Base-by-base conservation (phyloP, 2,329 filamentous ascomycete genomes). In the Neofusicoccum laricinum region DNA sequence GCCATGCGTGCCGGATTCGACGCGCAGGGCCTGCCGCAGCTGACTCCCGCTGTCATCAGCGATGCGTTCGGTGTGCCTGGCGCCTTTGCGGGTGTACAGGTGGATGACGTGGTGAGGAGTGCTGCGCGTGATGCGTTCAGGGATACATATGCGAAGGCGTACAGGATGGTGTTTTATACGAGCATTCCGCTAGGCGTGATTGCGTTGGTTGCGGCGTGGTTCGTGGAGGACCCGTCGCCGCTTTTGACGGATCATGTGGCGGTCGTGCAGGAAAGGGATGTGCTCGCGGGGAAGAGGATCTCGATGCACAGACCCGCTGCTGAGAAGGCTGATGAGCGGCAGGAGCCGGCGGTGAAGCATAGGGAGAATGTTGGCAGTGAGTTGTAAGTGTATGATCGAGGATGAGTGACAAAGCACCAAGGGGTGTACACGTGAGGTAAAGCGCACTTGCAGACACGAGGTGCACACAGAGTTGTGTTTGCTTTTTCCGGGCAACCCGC, bases 181-280 rank as follows among this genome's bases (percentile, higher is more conserved):
- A 68, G 67, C 1, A 72, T 73, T 45, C 71, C 70, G 0, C 71
- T 72, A 53, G 69, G 69, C 2, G 65, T 71, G 0, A 25, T 71
- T 7, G 71, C 71, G 3, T 58, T 68, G 3, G 21, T 61, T 1
- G 66, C 65, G 12, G 66, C 70, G 1, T 66, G 69, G 21, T 67
- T 59, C 11, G 66, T 73, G 3, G 68, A 67, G 30, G 73, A 76
- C 66, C 69, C 72, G n/a, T 70, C 68, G 25, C 70, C 71, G 59
- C 67, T 72, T 48, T 65, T 75, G 41, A 76, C 69, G 19, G 74
- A 74, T 64, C 71, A 76, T 61, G 68, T 73, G 43, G 72, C 73
- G 7, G 64, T 74, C 2, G 69, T 72, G 64, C 67, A 72, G 49
- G 70, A 75, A 64, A 70, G 69, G 64, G 70, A 71, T 21, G 14